These are phyloP conservation scores for Aciculoconidium aculeatum DNA, from an alignment of 805 yeast species.

Conservation along the genomic window DNA sequence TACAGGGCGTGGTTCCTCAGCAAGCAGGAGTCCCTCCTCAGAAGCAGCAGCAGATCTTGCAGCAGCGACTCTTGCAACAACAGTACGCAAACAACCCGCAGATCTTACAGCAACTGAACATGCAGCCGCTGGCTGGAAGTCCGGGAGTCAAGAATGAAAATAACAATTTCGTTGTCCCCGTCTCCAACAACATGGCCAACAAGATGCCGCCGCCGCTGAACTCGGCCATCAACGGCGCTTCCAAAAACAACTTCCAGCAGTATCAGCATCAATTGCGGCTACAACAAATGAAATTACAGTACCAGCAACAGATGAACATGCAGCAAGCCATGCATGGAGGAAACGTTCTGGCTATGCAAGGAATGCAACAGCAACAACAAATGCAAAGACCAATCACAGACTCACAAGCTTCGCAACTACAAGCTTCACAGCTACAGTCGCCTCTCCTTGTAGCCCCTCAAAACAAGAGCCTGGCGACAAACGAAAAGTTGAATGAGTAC, in stretches of 20 bases:
- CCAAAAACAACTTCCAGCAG: constrained; percentile 8
- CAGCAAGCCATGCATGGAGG: too few relatives aligned
- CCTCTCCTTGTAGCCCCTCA: constrained; percentile 1
- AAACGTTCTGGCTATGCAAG: too few relatives aligned
- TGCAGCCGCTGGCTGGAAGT: too few relatives aligned
- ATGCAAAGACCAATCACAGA: constrained; percentile 2
- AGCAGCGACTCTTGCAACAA: constrained; percentile 5
- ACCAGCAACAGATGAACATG: constrained; percentile 8
- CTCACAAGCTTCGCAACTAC: constrained; percentile 3
- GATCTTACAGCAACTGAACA: too few relatives aligned
- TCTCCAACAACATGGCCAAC: constrained; percentile 4
- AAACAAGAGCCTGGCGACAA: constrained; percentile 3
- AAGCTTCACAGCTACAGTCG: constrained; percentile 5
- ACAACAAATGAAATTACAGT: constrained; percentile 13
- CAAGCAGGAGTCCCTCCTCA: constrained; percentile 1
- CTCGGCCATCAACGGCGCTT: constrained; percentile 3
- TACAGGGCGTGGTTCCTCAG: too few relatives aligned
- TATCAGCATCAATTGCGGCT: constrained; percentile 12
- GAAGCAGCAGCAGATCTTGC: constrained; percentile 3
- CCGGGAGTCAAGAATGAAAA: constrained; percentile 5
- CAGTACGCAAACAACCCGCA: constrained; percentile 4
- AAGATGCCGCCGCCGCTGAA: constrained; percentile 9
- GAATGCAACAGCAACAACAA: constrained; percentile 5
- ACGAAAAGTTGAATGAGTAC: constrained; percentile 17
- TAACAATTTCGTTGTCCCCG: constrained; percentile 7